Evolutionary conservation across 1,284 basidiomycete species (phyloP).

Genomic region (Melampsora abietis-canadensis): DNA sequence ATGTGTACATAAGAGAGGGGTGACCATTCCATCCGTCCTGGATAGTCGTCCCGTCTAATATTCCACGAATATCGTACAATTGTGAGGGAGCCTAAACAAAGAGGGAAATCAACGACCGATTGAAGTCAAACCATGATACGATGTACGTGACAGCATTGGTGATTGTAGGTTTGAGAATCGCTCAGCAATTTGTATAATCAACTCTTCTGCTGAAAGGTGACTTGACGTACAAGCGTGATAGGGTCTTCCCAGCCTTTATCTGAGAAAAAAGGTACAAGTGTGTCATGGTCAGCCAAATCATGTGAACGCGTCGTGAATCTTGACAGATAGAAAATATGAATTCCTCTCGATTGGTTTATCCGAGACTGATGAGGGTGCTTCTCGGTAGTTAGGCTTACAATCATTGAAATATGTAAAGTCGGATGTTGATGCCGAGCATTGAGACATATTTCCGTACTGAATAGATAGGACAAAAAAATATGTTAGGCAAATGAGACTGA

Average conservation of each 20-base stretch:
- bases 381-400: slow-evolving; percentile 12
- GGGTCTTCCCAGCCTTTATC: slow-evolving; percentile 43
- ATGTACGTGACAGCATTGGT: background rate
- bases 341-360: background rate
- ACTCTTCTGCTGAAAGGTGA: background rate
- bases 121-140: background rate
- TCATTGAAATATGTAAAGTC: slow-evolving; percentile 47
- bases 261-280: background rate
- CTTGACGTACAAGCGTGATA: slow-evolving; percentile 46
- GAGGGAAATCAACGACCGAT: too few relatives aligned
- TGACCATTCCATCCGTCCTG: slow-evolving; percentile 46
- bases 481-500: background rate
- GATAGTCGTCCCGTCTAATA: slow-evolving; percentile 48
- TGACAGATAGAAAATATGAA: too few relatives aligned
- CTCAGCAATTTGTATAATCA: too few relatives aligned
- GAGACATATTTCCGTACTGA: slow-evolving; percentile 47
- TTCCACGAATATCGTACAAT: slow-evolving; percentile 49
- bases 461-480: slow-evolving; percentile 9
- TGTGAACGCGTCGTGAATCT: too few relatives aligned
- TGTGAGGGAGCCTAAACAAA: slow-evolving; percentile 43
- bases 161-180: background rate
- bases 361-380: background rate
- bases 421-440: slow-evolving; percentile 45
- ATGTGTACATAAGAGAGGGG: slow-evolving; percentile 48
- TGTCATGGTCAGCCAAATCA: background rate